Evolutionary conservation across 805 yeast genomes (phyloP), one percentile per base, ranked within the genome.

Genomic region (Cyberlindnera xylosilytica): DNA sequence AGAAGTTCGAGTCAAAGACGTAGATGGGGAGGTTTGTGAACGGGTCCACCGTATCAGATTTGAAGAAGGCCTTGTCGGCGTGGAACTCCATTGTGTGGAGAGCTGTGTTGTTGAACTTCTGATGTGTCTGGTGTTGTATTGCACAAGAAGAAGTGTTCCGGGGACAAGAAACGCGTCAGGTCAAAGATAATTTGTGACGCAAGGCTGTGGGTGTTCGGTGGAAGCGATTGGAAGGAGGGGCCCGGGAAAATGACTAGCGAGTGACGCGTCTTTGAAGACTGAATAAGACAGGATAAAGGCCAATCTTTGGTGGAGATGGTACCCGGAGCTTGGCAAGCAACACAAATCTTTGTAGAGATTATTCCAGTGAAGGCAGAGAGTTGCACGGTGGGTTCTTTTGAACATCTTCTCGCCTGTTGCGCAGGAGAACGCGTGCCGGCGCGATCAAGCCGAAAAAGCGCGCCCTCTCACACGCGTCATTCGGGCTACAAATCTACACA

Each of bases 1-100:
- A 68, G 50, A 78, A 84, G 12, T 90, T 80, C 3, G 96, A 79
- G 60, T 91, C 97, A 47, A 91, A 79, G 4, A 89, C 81, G 56
- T 80, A 89, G 10, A 91, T 63, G 0, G 96, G 96, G 19, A 79
- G 72, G 7, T 73, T 68, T 1, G 87, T 73, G 38, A 69, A 68
- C 0, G 91, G 88, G 57, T 89, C 97, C 28, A 63, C 58, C 1
- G 83, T 71, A 37, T 71, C 73, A 1, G 93, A 67, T 49, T 72
- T 70, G 68, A 74, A 82, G 56, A 84, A 79, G 19, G 72, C 69
- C 52, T 68, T 72, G 35, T 64, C 53, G 2, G 57, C 47, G 20
- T 54, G 52, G 43, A 57, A 54, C 46, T 56, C 53, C 57, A 56
- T 35, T 15, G 22, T 16, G 12, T 35, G 15, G 6, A 20, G 16